Evolutionary conservation across 805 yeast genomes (phyloP).

Genomic region (Brettanomyces naardenensis): DNA sequence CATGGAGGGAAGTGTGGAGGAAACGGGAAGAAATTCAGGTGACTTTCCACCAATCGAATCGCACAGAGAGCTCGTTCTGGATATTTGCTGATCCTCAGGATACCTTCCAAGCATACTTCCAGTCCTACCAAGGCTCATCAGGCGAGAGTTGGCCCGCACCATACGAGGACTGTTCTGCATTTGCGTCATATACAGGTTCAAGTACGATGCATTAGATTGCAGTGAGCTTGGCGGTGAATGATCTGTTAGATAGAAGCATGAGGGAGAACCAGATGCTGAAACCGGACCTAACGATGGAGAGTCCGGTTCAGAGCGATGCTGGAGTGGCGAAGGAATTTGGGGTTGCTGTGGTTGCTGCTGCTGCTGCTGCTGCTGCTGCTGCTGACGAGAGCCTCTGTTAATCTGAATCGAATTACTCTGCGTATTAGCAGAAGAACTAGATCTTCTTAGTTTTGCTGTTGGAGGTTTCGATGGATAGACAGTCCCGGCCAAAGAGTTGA

Average conservation of each 20-base stretch:
- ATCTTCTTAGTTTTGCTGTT: conserved; percentile 4
- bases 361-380: conserved; percentile 2
- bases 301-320: conserved; percentile 29
- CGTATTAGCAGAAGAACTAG: conserved; percentile 2
- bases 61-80: conserved; percentile 1
- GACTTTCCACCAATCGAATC: conserved; percentile 24
- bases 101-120: not conserved
- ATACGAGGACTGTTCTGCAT: conserved; percentile 1
- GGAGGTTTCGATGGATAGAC: conserved; percentile 1
- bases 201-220: conserved; percentile 19
- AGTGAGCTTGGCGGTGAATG: conserved; percentile 42
- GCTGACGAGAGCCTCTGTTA: not conserved
- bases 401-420: not conserved
- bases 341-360: conserved; percentile 6
- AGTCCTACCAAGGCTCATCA: not conserved
- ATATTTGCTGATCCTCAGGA: not conserved
- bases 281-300: conserved; percentile 46
- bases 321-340: not conserved
- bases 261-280: conserved; percentile 47
- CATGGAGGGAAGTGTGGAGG: conserved; percentile 29
- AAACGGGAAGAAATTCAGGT: conserved; percentile 28
- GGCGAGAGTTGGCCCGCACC: not conserved
- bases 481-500: conserved; percentile 6
- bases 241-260: conserved; percentile 43
- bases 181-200: conserved; percentile 5